These are phyloP conservation scores for Agaricus blazei DNA, from an alignment of 768 basidiomycete species.

Conservation along the genomic window DNA sequence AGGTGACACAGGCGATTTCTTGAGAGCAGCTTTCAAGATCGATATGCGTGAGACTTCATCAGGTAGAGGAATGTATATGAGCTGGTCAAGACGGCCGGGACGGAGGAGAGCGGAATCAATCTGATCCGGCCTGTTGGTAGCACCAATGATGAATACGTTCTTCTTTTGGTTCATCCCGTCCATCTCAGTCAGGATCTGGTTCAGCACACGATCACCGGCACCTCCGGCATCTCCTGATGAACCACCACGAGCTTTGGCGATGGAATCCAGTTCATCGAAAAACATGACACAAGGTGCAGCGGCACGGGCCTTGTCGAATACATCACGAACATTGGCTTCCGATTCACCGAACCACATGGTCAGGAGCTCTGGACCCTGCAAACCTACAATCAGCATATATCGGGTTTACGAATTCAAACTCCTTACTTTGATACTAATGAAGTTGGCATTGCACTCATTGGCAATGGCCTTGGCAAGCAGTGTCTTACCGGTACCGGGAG, in stretches of 20 bases:
- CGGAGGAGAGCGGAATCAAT: constrained; percentile 91
- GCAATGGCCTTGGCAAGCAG: constrained; percentile 98
- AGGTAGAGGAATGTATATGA: constrained; percentile 98
- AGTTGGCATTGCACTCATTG: constrained; percentile 99
- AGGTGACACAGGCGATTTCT: constrained; percentile 83
- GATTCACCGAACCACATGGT: constrained; percentile 99
- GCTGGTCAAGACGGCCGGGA: constrained; percentile 97
- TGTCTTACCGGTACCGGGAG: constrained; percentile 99
- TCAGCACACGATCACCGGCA: constrained; percentile 95
- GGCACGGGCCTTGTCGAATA: constrained; percentile 99
- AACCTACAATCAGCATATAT: constrained; percentile 13
- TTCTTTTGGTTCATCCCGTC: constrained; percentile 99
- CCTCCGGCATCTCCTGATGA: constrained; percentile 91
- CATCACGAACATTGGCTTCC: constrained; percentile 98
- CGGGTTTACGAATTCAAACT: not conserved
- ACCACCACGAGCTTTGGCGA: constrained; percentile 94
- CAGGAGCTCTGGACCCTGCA: constrained; percentile 87
- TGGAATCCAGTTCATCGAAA: constrained; percentile 99
- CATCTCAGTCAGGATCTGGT: constrained; percentile 97
- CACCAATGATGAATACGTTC: constrained; percentile 98
- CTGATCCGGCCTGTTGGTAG: constrained; percentile 95
- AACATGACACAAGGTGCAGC: constrained; percentile 99
- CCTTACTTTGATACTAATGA: constrained; percentile 92
- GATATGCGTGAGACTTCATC: constrained; percentile 89
- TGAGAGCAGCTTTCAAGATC: constrained; percentile 87